A percentile compares a stretch with the other conserved stretches of the same genome.
Evolutionary conservation across 2,329 filamentous ascomycete genomes (phyloP).

Genomic region (Leptodontidium sp.): DNA sequence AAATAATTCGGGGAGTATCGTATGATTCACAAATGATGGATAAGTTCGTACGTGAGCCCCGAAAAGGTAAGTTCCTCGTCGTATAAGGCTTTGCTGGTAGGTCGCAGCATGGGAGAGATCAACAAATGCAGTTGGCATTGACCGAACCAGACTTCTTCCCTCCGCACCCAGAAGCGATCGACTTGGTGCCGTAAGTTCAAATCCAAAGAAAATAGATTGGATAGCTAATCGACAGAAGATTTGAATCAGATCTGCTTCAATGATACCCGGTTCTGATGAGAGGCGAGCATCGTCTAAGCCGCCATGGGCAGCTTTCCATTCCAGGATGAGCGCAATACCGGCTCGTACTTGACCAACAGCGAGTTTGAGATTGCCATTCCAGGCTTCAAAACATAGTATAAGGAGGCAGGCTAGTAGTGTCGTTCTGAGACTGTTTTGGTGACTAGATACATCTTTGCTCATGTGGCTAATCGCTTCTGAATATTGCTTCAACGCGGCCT

Average conservation of each 20-base stretch:
- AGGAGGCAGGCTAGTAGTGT: constrained; percentile 24
- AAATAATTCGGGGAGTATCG: too few relatives aligned
- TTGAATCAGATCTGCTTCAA: constrained; percentile 25
- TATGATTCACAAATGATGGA: too few relatives aligned
- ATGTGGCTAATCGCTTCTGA: constrained; percentile 30
- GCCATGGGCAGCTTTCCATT: constrained; percentile 24
- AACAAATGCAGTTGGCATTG: constrained; percentile 28
- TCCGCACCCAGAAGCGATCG: constrained; percentile 6
- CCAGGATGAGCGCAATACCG: constrained; percentile 42
- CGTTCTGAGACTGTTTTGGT: constrained; percentile 19
- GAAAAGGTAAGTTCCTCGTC: too few relatives aligned
- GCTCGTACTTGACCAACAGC: constrained; percentile 35
- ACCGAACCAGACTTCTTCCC: constrained; percentile 5
- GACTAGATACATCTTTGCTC: constrained; percentile 12
- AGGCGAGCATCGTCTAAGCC: not conserved
- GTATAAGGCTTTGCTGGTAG: too few relatives aligned
- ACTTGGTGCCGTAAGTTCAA: not conserved
- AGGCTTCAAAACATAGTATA: constrained; percentile 68
- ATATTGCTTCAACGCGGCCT: constrained; percentile 31
- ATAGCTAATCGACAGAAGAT: constrained; percentile 28
- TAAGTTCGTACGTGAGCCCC: too few relatives aligned
- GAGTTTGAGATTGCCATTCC: constrained; percentile 46
- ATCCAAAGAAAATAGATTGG: constrained; percentile 26
- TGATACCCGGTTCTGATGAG: not conserved
- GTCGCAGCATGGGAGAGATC: not conserved